Percentiles rank a stretch among this genome's conserved stretches.
phyloP scores from a whole-genome alignment of 1,139 yeast genomes.

The Zygosaccharomyces pseudobailii region DNA sequence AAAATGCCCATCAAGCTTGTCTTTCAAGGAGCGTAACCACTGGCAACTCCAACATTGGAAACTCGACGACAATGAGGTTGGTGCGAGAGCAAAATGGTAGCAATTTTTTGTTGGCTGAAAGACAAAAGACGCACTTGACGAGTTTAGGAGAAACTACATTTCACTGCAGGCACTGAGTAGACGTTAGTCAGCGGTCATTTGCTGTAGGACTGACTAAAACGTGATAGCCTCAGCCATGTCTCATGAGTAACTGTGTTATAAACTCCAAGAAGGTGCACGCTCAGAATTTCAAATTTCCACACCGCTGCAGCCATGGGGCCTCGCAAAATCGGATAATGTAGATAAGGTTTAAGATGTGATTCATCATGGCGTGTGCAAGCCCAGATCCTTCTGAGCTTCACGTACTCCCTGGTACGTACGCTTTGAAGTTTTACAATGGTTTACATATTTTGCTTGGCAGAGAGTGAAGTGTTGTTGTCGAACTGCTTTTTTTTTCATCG shows the following conservation, averaged over 20 bases:
- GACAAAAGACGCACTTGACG: not conserved
- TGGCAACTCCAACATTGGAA: not conserved
- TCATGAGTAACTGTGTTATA: too few relatives aligned
- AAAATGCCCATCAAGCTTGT: not conserved
- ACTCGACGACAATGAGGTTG: too few relatives aligned
- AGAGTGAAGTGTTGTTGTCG: too few relatives aligned
- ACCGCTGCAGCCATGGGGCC: slow-evolving; percentile 4
- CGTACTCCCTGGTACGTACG: not conserved
- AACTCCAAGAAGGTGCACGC: not conserved
- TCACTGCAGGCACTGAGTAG: too few relatives aligned
- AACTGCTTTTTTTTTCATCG: not conserved
- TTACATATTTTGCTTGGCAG: not conserved
- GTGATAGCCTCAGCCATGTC: too few relatives aligned
- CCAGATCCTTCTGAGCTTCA: not conserved
- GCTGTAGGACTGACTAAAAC: too few relatives aligned
- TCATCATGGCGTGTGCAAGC: slow-evolving; percentile 3
- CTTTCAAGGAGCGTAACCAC: not conserved
- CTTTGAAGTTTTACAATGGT: not conserved
- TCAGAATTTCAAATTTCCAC: slow-evolving; percentile 2
- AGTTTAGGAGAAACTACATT: too few relatives aligned
- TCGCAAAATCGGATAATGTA: slow-evolving; percentile 4
- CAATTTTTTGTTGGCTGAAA: not conserved
- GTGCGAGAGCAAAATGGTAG: not conserved
- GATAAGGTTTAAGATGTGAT: slow-evolving; percentile 1
- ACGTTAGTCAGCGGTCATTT: too few relatives aligned